Evolutionary conservation across 495 filamentous ascomycete genomes (phyloP), one percentile per base, ranked within the genome.

Genomic region (Massariosphaeria phaeospora): DNA sequence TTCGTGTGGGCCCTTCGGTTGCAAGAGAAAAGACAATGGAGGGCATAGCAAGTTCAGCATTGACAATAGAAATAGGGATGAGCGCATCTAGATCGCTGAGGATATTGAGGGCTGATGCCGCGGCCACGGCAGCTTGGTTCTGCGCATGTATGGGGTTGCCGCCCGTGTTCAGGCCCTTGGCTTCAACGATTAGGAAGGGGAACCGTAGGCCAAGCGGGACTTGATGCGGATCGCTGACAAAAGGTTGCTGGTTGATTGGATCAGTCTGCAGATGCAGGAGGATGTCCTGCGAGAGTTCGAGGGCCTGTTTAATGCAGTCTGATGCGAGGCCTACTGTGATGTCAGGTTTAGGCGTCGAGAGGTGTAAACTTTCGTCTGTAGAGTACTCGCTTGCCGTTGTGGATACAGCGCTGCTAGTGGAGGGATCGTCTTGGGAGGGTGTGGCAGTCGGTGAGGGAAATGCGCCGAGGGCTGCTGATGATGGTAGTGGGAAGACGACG

Each of bases 171-270:
- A 56, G 44, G 21, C 43, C 52, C 44, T 56, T 56, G 23, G 44
- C 52, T 56, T 56, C 43, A 12, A 56, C 36, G 25, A 56, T 42
- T 9, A 56, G 52, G 34, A 56, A 56, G 41, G 38, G 50, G 40
- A 54, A 54, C 23, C 41, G 26, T 4, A 54, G 15, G 41, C 27
- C 21, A 54, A 54, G 26, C 20, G 10, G 21, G n/a, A 26, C 26
- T 40, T 54, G 26, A 29, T 54, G 38, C 23, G 21, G 50, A 15
- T 45, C 26, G 26, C 40, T 54, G 24, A 54, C n/a, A 18, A 54
- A 33, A 13, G 29, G 29, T 33, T 33, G 29, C 13, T 7, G 29
- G 29, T 33, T 33, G 29, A 7, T 33, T 33, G 29, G 13, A 7
- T 33, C 29, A 13, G 29, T 33, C 29, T 33, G 13, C 7, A 33